Base-by-base conservation (phyloP, 306 rosid genomes). In the Fragaria iinumae region DNA sequence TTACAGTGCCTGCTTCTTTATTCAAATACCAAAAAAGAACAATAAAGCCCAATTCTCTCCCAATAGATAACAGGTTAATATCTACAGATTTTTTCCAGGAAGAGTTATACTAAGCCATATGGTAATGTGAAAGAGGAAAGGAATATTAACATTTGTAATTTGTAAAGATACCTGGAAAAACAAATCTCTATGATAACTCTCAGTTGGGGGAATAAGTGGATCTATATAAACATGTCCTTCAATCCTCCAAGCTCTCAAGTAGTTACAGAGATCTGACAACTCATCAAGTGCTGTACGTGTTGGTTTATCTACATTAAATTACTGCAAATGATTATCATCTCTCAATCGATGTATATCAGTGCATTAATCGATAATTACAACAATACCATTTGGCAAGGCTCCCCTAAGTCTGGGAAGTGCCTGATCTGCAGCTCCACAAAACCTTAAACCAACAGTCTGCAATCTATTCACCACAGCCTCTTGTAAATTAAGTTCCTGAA, bases 401-500 rank as follows among this genome's bases (percentile, higher is more conserved):
- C 98, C 98, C 84, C 98, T 86, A 82, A 92, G 82, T 83, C 97
- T 92, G 52, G 97, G 95, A 86, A 94, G 89, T 82, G 97, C 95
- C 81, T 84, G 91, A 84, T 91, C 95, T 53, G 88, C 97, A 50
- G 87, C 82, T 72, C 93, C 98, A 84, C 95, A 91, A 79, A 94
- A 94, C 81, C 98, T 89, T 80, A 92, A 88, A 80, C 82, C 94
- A 77, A 89, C 97, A 16, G 96, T 92, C 77, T 94, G 98, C 79
- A 94, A 86, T 87, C 98, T 89, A 84, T 94, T 94, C 83, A 94
- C 98, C 79, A 82, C 84, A 84, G 91, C 91, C 80, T 92, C 96
- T 27, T 85, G 93, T 80, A 94, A 86, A 34, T 88, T 86, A 76
- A 94, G 89, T 79, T 92, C 98, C 97, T 91, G 91, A 39, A 47